Evolutionary conservation across 2,329 filamentous ascomycete genomes (phyloP), one percentile per base, ranked within the genome.

Genomic region (Epichloe aotearoae): DNA sequence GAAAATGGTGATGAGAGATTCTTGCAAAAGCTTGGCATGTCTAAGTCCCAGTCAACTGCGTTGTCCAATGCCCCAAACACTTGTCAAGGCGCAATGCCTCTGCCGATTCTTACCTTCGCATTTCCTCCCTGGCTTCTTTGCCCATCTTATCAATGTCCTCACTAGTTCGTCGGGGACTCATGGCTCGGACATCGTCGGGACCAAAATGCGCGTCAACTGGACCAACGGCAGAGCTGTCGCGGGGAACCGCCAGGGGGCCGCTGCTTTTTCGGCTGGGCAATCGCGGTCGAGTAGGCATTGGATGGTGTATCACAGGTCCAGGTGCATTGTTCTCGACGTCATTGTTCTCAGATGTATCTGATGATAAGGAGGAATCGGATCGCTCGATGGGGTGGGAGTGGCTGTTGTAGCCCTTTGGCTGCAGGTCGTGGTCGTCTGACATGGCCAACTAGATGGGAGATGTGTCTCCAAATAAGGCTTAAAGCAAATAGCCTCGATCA

Each of bases 141-240:
- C 89, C 86, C 66, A 97, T 78, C 63, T 83, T 84, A 67, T 95
- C 87, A 50, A 96, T 79, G 64, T 97, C 91, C 62, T 93, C 88
- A 60, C 84, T 94, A 56, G 88, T 95, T 60, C 91, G 75, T 58
- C 91, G 76, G 2, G 91, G 91, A 65, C 90, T 96, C 91, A 98
- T 97, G 54, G 88, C 86, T 61, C 91, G 76, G 54, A 93, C 90
- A 66, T 96, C 90, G 64, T 88, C 86, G 23, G 89, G 85, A 26
- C 89, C 88, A 59, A 89, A 86, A 55, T 87, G 77, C 55, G 85
- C 79, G 56, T 88, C 83, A 54, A 83, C 71, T 37, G 86, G 79
- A 57, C 87, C 84, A 54, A 88, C 80, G 53, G 84, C 80, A 19
- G 79, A 80, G 60, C 78, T 85, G 62, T 91, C 86, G 58, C 87